A percentile compares a stretch with the other conserved stretches of the same genome.
Conservation (phyloP, 768 basidiomycete species). For the Agaricus blazei region DNA sequence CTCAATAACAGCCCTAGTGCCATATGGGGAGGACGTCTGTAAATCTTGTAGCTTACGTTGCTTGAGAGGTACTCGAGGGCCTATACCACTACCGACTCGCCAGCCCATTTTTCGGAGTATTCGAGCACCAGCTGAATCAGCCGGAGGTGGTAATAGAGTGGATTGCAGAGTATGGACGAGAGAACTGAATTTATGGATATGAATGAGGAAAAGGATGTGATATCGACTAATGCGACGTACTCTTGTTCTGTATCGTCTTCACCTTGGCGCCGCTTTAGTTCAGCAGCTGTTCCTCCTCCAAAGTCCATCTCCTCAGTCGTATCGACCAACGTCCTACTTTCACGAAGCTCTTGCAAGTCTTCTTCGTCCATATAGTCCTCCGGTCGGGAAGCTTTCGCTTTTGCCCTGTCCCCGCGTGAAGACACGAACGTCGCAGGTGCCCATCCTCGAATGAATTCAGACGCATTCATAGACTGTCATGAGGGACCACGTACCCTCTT, state of each 20-base stretch:
- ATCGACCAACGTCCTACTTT: slow-evolving; percentile 69
- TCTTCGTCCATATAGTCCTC: slow-evolving; percentile 99
- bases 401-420: slow-evolving; percentile 72
- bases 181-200: slow-evolving; percentile 35
- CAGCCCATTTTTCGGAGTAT: slow-evolving; percentile 96
- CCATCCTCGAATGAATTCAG: slow-evolving; percentile 65
- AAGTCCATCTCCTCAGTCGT: slow-evolving; percentile 77
- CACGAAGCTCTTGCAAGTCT: slow-evolving; percentile 79
- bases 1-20: slow-evolving; percentile 23
- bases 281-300: slow-evolving; percentile 50
- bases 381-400: slow-evolving; percentile 54
- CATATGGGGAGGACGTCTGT: slow-evolving; percentile 33
- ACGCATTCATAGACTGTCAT: neutral
- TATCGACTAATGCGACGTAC: slow-evolving; percentile 33
- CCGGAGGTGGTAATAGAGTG: slow-evolving; percentile 66
- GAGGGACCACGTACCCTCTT: slow-evolving; percentile 63
- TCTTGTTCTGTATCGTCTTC: slow-evolving; percentile 46
- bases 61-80: slow-evolving; percentile 77
- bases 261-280: slow-evolving; percentile 24
- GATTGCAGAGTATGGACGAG: slow-evolving; percentile 57
- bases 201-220: neutral
- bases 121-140: slow-evolving; percentile 77
- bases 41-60: slow-evolving; percentile 71
- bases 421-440: slow-evolving; percentile 90
- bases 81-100: slow-evolving; percentile 89